phyloP scores from a whole-genome alignment of 306 rosid species.

The Quercus rubra region DNA sequence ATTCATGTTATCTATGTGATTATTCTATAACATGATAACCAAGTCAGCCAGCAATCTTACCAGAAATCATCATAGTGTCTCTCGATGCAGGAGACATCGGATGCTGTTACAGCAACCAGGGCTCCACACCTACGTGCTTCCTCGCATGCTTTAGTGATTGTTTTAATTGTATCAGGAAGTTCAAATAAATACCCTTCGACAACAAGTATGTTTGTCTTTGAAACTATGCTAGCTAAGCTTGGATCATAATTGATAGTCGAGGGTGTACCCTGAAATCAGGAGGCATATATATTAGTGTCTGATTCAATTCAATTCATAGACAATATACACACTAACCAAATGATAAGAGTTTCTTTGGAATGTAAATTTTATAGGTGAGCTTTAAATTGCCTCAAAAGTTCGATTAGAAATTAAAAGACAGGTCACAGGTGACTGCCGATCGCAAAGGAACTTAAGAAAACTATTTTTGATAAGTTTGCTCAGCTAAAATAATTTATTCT shows the following conservation, averaged over 20 bases:
- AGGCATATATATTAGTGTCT: slow-evolving; percentile 29
- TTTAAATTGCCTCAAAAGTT: not conserved
- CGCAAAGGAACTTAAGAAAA: not conserved
- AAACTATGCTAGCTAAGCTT: slow-evolving; percentile 61
- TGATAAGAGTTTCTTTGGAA: not conserved
- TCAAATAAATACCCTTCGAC: slow-evolving; percentile 94
- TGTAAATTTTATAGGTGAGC: not conserved
- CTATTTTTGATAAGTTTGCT: not conserved
- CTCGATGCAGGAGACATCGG: slow-evolving; percentile 88
- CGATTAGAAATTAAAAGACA: not conserved
- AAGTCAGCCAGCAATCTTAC: slow-evolving; percentile 30
- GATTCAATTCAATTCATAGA: not conserved
- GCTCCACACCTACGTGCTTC: slow-evolving; percentile 76
- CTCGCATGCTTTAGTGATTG: slow-evolving; percentile 67
- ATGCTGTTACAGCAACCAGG: slow-evolving; percentile 88
- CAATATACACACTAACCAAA: not conserved
- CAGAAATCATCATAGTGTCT: slow-evolving; percentile 87
- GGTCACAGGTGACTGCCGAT: not conserved
- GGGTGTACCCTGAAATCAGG: slow-evolving; percentile 76
- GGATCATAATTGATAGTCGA: slow-evolving; percentile 67
- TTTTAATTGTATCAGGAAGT: slow-evolving; percentile 76
- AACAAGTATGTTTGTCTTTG: slow-evolving; percentile 73
- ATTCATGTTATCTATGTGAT: not conserved
- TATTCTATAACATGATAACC: not conserved
- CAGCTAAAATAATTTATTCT: not conserved